These are phyloP conservation scores for Fusarium metavorans DNA, from an alignment of 2,329 filamentous ascomycete species.

Conservation along the genomic window DNA sequence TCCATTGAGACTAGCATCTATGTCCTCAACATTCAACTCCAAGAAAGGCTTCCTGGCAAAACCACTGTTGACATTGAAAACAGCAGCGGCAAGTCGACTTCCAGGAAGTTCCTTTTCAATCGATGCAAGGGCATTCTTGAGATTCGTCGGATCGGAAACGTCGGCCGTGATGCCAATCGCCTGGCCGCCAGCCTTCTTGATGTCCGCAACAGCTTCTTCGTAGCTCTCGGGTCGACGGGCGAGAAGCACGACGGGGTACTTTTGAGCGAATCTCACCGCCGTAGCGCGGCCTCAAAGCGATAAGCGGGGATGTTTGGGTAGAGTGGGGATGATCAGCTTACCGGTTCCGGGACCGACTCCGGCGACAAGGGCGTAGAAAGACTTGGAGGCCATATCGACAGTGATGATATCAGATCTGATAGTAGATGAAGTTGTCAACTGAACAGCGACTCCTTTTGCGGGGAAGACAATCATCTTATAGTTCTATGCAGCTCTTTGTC, in stretches of 20 bases:
- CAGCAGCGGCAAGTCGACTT: slow-evolving; percentile 70
- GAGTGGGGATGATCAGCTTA: slow-evolving; percentile 30
- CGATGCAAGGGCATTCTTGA: slow-evolving; percentile 70
- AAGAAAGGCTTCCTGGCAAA: slow-evolving; percentile 69
- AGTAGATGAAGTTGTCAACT: neutral
- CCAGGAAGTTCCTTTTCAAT: slow-evolving; percentile 70
- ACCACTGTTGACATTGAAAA: slow-evolving; percentile 75
- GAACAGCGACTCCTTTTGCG: neutral
- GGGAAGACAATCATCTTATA: neutral
- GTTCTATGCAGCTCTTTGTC: neutral
- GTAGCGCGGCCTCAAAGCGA: slow-evolving; percentile 55
- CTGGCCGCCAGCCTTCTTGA: slow-evolving; percentile 74
- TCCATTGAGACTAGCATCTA: slow-evolving; percentile 58
- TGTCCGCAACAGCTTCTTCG: slow-evolving; percentile 74
- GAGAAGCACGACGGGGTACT: slow-evolving; percentile 81
- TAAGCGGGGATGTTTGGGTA: slow-evolving; percentile 1
- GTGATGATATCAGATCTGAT: neutral
- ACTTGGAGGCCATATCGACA: slow-evolving; percentile 33
- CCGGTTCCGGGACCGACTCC: slow-evolving; percentile 79
- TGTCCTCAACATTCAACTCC: slow-evolving; percentile 64
- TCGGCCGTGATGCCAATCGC: slow-evolving; percentile 76
- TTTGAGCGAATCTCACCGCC: slow-evolving; percentile 69
- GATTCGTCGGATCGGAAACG: slow-evolving; percentile 54
- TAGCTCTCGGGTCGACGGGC: slow-evolving; percentile 76
- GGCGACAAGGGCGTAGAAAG: slow-evolving; percentile 75